Evolutionary conservation across 2,329 filamentous ascomycete species (phyloP), one percentile per base, ranked within the genome.

Genomic region (Blastomyces parvus): DNA sequence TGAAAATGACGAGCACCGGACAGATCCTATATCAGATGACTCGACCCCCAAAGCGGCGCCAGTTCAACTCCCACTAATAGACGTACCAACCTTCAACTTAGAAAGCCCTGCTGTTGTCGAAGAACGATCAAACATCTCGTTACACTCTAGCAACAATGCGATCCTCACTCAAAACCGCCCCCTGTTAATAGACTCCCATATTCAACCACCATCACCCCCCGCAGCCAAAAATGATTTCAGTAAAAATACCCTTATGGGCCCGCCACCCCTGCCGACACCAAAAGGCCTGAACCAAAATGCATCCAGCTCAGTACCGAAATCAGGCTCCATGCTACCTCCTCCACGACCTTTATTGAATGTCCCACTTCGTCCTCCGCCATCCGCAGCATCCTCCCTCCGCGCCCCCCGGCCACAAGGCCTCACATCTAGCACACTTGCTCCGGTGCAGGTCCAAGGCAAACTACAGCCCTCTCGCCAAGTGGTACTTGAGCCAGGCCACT

Each of bases 401-500:
- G 74, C 71, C 3, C 74, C 76, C 14, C 69, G 70, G 2, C 79
- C 68, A 74, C 77, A 76, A 68, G 70, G 74, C 56, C 76, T 78
- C 50, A 72, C 78, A 52, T 76, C 71, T 66, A 76, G 72, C 68
- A 77, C 76, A 58, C 74, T 80, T 19, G 71, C 76, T 52, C 74
- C 81, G 9, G 69, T 70, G 7, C 56, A 74, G 76, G 36, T 82
- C 76, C 62, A 71, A 71, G 48, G 79, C 75, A 73, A 74, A 66
- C 67, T 70, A n/a, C 58, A 77, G n/a, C 63, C 74, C 17, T 73
- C 74, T 4, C 71, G 73, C 22, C 72, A 93, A 71, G 89, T 97
- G 4, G 81, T 88, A 9, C 84, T 99, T 4, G 84, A 86, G n/a
- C 94, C 94, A 0, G 93, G 94, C 40, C 92, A 93, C 79, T 96